A percentile compares a stretch with the other conserved stretches of the same genome.
Evolutionary conservation across 352 stramenopile genomes (phyloP).

Genomic region (Globisporangium uncinulatum): DNA sequence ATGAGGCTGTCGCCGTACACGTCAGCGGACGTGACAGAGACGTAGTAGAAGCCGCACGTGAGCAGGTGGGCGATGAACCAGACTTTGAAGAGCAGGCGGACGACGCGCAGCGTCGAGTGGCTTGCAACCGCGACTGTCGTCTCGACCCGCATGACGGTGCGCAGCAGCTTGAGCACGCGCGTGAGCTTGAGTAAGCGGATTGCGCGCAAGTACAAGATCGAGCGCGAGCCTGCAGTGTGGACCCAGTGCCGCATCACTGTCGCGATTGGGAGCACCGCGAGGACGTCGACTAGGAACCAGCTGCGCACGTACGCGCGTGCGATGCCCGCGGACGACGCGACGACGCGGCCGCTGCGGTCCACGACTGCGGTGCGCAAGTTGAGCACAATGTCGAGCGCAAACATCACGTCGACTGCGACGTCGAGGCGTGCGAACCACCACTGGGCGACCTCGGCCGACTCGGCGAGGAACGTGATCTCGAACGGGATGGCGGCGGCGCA

Average conservation of each 20-base stretch:
- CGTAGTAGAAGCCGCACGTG: constrained; percentile 60
- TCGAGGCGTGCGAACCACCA: constrained; percentile 27
- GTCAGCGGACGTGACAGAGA: constrained; percentile 25
- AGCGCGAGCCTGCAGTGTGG: constrained; percentile 10
- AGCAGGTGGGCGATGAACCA: constrained; percentile 57
- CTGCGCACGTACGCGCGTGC: constrained; percentile 43
- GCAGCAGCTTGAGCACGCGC: constrained; percentile 84
- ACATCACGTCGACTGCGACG: constrained; percentile 34
- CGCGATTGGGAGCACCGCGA: constrained; percentile 55
- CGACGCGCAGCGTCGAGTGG: constrained; percentile 48
- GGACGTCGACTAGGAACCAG: constrained; percentile 71
- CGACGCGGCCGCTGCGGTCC: constrained; percentile 26
- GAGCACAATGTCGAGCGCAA: constrained; percentile 49
- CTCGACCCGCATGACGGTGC: constrained; percentile 47
- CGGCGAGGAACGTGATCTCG: constrained; percentile 49
- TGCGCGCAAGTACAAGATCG: constrained; percentile 53
- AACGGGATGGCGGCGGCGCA: constrained; percentile 56
- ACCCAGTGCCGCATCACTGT: constrained; percentile 21
- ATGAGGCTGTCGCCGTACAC: constrained; percentile 28
- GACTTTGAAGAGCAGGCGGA: constrained; percentile 55
- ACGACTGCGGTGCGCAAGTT: constrained; percentile 48
- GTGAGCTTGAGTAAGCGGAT: constrained; percentile 81
- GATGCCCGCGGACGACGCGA: constrained; percentile 19
- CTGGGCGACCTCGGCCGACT: constrained; percentile 10
- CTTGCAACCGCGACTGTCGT: constrained; percentile 38